A percentile compares a stretch with the other conserved stretches of the same genome.
Evolutionary conservation across 169 alveolate species (phyloP).

Genomic region (Eimeria tenella): DNA sequence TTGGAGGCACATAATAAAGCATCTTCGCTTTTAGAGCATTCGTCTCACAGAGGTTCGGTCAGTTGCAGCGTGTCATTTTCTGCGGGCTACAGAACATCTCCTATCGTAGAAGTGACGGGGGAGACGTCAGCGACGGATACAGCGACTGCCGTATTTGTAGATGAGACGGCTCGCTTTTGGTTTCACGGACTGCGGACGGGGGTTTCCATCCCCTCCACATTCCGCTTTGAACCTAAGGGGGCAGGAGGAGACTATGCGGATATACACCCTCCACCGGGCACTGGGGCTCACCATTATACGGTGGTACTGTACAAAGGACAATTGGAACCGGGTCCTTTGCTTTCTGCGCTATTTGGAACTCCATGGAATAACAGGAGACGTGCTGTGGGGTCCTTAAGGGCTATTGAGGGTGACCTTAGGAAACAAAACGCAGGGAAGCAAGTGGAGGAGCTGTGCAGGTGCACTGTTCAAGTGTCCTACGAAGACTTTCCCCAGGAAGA

Average conservation of each 20-base stretch:
- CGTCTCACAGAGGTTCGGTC: background rate
- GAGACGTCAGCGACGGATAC: background rate
- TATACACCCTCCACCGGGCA: conserved; percentile 44
- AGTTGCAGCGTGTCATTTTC: conserved; percentile 31
- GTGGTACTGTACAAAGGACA: conserved; percentile 13
- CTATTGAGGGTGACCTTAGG: conserved; percentile 8
- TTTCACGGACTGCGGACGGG: background rate
- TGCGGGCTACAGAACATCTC: conserved; percentile 5
- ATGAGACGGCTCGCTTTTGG: background rate
- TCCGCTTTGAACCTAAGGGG: conserved; percentile 12
- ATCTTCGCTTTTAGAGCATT: background rate
- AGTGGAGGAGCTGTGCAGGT: conserved; percentile 60
- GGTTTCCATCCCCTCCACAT: background rate
- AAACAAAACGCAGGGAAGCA: background rate
- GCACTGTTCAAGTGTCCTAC: conserved; percentile 5
- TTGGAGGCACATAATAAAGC: background rate
- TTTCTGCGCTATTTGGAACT: background rate
- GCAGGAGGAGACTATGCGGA: conserved; percentile 42
- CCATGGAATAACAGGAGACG: conserved; percentile 17
- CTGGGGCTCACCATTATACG: conserved; percentile 22
- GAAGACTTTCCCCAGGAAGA: background rate
- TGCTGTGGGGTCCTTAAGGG: conserved; percentile 12
- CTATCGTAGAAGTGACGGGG: conserved; percentile 4
- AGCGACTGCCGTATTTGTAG: conserved; percentile 52
- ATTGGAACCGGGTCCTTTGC: conserved; percentile 8